Conservation (phyloP, 2,329 filamentous ascomycete genomes). For the Escovopsis sp. region DNA sequence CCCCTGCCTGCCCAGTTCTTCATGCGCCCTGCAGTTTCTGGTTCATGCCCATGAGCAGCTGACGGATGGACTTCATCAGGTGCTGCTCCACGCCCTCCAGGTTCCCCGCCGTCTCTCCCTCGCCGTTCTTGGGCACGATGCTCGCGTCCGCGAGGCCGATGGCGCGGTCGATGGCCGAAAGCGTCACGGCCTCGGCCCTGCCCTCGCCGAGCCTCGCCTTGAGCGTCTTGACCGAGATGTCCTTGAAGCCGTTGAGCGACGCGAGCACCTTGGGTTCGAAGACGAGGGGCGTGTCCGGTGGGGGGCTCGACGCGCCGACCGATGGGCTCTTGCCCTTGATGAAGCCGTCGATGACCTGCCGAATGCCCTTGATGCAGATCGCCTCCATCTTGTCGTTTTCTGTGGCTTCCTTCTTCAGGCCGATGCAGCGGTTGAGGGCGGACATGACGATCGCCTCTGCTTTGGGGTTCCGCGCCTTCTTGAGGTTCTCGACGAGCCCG, state of each 20-base stretch:
- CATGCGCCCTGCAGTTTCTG: constrained; percentile 18
- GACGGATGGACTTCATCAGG: constrained; percentile 25
- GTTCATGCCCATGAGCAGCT: constrained; percentile 25
- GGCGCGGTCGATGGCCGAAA: constrained; percentile 37
- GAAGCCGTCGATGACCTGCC: constrained; percentile 30
- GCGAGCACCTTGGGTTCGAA: constrained; percentile 27
- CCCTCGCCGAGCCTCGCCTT: constrained; percentile 24
- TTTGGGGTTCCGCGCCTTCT: constrained; percentile 26
- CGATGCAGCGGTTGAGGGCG: constrained; percentile 35
- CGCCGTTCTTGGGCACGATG: constrained; percentile 20
- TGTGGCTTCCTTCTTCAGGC: constrained; percentile 29
- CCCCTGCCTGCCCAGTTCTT: neutral
- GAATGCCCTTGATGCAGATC: constrained; percentile 30
- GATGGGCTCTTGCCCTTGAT: constrained; percentile 21
- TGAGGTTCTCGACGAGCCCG: constrained; percentile 31
- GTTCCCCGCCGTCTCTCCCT: constrained; percentile 18
- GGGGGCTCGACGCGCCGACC: constrained; percentile 14
- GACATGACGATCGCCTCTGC: constrained; percentile 36
- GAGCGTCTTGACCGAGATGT: constrained; percentile 28
- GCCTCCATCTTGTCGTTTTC: constrained; percentile 32
- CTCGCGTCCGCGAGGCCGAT: constrained; percentile 32
- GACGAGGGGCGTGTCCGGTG: constrained; percentile 14
- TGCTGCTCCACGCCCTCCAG: constrained; percentile 27
- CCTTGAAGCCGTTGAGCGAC: constrained; percentile 30
- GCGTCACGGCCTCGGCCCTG: constrained; percentile 30